Percentiles rank a stretch among this genome's conserved stretches.
Conservation (phyloP, 176 grass and related monocot species). For the Eleusine indica region DNA sequence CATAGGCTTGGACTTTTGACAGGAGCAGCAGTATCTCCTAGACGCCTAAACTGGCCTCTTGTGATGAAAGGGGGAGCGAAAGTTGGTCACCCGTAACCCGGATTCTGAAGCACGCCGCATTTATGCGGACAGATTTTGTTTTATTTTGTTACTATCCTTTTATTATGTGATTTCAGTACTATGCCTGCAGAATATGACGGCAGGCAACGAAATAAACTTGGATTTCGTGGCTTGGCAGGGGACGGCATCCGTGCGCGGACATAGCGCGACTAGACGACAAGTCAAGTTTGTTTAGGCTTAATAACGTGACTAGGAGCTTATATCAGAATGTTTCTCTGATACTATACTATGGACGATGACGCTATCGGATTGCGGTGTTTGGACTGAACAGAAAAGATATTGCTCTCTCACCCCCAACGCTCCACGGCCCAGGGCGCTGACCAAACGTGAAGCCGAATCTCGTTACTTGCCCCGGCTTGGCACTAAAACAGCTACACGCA, state of each 20-base stretch:
- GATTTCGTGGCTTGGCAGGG: too few relatives aligned
- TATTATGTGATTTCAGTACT: background rate
- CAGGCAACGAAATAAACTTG: background rate
- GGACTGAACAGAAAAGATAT: too few relatives aligned
- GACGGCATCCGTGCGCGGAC: too few relatives aligned
- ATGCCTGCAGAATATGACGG: background rate
- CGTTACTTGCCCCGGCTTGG: background rate
- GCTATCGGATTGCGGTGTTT: background rate
- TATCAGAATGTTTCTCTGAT: background rate
- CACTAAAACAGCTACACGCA: background rate
- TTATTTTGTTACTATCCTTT: background rate
- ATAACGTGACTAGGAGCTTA: too few relatives aligned
- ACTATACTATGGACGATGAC: background rate
- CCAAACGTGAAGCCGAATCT: background rate
- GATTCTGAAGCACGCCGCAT: conserved; percentile 4
- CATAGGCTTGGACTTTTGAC: background rate
- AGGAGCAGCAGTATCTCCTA: background rate
- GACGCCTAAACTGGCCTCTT: background rate
- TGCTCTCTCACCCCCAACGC: background rate
- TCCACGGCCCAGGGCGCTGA: background rate
- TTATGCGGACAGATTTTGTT: background rate
- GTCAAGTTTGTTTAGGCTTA: background rate
- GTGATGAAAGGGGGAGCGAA: background rate
- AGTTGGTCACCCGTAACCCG: conserved; percentile 16
- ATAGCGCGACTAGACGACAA: background rate